phyloP scores from a whole-genome alignment of 345 rosid species.

The Eucalyptus sp. region DNA sequence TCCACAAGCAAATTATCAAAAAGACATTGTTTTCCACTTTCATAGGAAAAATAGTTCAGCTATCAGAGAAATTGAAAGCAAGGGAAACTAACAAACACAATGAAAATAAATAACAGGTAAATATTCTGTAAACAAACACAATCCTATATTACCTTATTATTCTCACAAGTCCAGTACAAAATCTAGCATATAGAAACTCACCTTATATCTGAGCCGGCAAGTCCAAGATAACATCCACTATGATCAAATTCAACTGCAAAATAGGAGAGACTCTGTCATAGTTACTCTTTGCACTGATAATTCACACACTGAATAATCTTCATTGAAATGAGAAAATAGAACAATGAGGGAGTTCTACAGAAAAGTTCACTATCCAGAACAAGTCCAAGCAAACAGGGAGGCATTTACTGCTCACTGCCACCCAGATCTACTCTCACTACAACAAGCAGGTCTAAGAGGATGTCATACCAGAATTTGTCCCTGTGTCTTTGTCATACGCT shows the following conservation, averaged over 20 bases:
- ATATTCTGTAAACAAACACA: not conserved
- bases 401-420: not conserved
- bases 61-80: not conserved
- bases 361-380: no score
- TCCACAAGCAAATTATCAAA: not conserved
- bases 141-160: not conserved
- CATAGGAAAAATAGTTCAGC: not conserved
- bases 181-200: not conserved
- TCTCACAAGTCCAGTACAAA: not conserved
- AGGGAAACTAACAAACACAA: not conserved
- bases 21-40: not conserved
- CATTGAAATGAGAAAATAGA: not conserved
- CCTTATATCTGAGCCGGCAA: constrained; percentile 88
- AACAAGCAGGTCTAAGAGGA: not conserved
- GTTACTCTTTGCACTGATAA: not conserved
- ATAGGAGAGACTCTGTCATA: not conserved
- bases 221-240: constrained; percentile 79
- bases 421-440: not conserved
- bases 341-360: no score
- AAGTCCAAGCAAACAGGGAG: no score
- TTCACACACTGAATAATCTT: not conserved
- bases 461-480: constrained; percentile 71
- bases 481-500: constrained; percentile 42
- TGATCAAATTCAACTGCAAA: constrained; percentile 89
- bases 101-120: not conserved